Evolutionary conservation across 2,329 filamentous ascomycete genomes (phyloP).

Genomic region (Sclerotinia glacialis): DNA sequence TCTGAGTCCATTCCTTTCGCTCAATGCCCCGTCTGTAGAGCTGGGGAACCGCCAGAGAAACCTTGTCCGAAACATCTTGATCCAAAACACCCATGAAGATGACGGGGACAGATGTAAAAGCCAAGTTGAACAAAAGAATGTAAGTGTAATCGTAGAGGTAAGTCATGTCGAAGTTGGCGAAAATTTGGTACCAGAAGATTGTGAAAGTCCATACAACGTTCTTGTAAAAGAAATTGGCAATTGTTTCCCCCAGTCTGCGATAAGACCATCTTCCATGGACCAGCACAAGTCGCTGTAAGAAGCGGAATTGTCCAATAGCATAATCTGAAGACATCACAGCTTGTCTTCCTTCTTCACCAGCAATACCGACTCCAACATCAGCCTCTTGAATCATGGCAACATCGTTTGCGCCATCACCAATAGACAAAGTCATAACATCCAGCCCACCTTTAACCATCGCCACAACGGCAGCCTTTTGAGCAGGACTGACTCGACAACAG

Average conservation of each 20-base stretch:
- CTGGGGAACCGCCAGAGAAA: constrained; percentile 91
- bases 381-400: constrained; percentile 98
- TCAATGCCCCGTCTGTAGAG: constrained; percentile 95
- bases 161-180: constrained; percentile 91
- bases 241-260: constrained; percentile 83
- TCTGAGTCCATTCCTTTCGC: constrained; percentile 91
- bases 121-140: constrained; percentile 92
- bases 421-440: constrained; percentile 92
- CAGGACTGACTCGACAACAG: constrained; percentile 94
- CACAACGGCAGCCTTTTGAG: constrained; percentile 96
- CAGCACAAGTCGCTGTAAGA: constrained; percentile 77
- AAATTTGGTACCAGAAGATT: constrained; percentile 97
- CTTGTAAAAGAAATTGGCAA: constrained; percentile 99
- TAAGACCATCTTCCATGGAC: constrained; percentile 98
- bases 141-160: constrained; percentile 98
- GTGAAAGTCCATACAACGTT: constrained; percentile 97
- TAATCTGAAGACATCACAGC: constrained; percentile 97
- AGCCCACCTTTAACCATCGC: constrained; percentile 91
- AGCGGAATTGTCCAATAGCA: constrained; percentile 91
- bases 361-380: constrained; percentile 94
- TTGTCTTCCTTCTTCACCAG: constrained; percentile 86
- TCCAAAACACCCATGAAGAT: constrained; percentile 96
- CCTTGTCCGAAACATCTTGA: constrained; percentile 91
- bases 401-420: constrained; percentile 93
- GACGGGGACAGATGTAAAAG: constrained; percentile 92